phyloP scores from a whole-genome alignment of 768 basidiomycete genomes.

The Boletus huronensis region DNA sequence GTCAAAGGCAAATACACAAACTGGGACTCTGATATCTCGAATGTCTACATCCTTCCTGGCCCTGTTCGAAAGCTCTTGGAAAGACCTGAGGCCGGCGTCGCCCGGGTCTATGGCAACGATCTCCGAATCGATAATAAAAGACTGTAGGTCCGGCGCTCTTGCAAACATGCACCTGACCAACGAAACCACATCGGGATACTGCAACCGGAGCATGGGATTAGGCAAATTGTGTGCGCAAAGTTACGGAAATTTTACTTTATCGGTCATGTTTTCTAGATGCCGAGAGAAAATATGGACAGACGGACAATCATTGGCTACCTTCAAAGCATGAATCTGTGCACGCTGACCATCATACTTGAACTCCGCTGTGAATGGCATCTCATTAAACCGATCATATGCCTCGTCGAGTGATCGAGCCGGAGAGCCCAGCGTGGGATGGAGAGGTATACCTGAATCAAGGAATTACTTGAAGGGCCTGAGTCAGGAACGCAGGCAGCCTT shows the following conservation, averaged over 20 bases:
- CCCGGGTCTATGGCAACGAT: constrained; percentile 76
- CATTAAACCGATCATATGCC: constrained; percentile 68
- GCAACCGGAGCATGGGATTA: constrained; percentile 13
- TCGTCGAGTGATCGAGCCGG: constrained; percentile 82
- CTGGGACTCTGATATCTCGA: constrained; percentile 69
- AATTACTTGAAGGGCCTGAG: constrained; percentile 9
- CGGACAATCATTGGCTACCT: constrained; percentile 23
- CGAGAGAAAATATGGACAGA: constrained; percentile 75
- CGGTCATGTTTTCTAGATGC: constrained; percentile 90
- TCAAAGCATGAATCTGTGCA: constrained; percentile 69
- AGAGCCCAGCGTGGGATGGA: constrained; percentile 84
- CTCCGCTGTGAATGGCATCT: constrained; percentile 75
- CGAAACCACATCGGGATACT: constrained; percentile 81
- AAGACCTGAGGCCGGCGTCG: constrained; percentile 64
- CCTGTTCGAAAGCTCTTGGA: constrained; percentile 84
- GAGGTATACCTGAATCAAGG: constrained; percentile 59
- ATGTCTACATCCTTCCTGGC: constrained; percentile 80
- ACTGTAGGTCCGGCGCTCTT: constrained; percentile 39
- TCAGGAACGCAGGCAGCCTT: constrained; percentile 23
- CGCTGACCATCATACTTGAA: constrained; percentile 91
- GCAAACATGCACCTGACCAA: constrained; percentile 53
- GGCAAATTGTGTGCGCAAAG: not conserved
- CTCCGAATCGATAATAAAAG: constrained; percentile 84
- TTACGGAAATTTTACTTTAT: constrained; percentile 50
- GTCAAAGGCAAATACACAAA: constrained; percentile 88